phyloP scores from a whole-genome alignment of 2,329 filamentous ascomycete species.

The Parascedosporium putredinis region DNA sequence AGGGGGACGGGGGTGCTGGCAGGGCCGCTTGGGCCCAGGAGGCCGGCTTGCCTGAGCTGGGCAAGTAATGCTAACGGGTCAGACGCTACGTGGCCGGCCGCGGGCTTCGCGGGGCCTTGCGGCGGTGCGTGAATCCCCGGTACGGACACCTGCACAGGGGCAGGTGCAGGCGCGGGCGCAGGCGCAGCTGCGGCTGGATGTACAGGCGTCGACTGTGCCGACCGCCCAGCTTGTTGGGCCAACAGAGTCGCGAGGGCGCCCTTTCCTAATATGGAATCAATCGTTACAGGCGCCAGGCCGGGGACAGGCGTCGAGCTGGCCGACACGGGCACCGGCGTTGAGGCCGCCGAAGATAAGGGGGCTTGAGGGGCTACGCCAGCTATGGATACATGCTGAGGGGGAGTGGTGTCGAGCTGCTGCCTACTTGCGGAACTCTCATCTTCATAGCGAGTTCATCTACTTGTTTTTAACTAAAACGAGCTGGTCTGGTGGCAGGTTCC shows the following conservation, averaged over 20 bases:
- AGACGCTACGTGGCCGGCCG: conserved; percentile 26
- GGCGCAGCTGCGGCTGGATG: conserved; percentile 17
- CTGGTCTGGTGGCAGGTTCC: conserved; percentile 70
- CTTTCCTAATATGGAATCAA: conserved; percentile 49
- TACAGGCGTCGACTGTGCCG: conserved; percentile 36
- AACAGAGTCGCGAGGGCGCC: conserved; percentile 50
- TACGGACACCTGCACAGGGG: background rate
- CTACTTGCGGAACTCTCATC: conserved; percentile 31
- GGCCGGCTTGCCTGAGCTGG: conserved; percentile 56
- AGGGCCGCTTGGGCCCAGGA: conserved; percentile 40
- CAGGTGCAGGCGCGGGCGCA: conserved; percentile 18
- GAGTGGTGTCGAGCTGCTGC: conserved; percentile 19
- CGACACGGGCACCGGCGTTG: conserved; percentile 20
- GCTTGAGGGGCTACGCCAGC: conserved; percentile 10
- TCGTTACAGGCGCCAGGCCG: conserved; percentile 23
- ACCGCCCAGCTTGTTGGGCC: conserved; percentile 40
- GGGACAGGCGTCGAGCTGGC: conserved; percentile 20
- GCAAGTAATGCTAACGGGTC: conserved; percentile 54
- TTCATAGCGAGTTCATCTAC: conserved; percentile 66
- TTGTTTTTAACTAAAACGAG: conserved; percentile 77
- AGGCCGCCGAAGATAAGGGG: conserved; percentile 13
- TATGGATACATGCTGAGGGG: conserved; percentile 18
- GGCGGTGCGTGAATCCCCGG: conserved; percentile 12
- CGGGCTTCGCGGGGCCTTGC: conserved; percentile 21
- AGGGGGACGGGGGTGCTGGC: conserved; percentile 23